Evolutionary conservation across 2,329 filamentous ascomycete genomes (phyloP).

Genomic region (Metarhizium robertsii): DNA sequence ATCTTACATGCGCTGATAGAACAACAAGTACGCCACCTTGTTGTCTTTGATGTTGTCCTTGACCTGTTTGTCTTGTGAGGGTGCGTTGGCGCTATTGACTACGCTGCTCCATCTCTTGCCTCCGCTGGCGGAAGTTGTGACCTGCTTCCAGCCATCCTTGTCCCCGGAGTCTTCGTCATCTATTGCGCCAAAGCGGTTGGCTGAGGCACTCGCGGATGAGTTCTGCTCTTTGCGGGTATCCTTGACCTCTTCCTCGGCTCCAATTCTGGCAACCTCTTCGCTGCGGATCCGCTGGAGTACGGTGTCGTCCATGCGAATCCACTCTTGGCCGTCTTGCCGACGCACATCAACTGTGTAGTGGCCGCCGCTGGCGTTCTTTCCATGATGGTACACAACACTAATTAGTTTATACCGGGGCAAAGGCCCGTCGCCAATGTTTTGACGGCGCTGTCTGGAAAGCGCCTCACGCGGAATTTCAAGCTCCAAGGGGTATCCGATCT

Average conservation of each 20-base stretch:
- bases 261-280: conserved; percentile 82
- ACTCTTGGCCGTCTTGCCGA: conserved; percentile 88
- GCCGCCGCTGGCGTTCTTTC: conserved; percentile 89
- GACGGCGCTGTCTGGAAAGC: conserved; percentile 63
- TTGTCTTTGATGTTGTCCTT: conserved; percentile 73
- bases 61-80: conserved; percentile 46
- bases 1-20: conserved; percentile 69
- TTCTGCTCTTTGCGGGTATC: conserved; percentile 29
- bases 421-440: conserved; percentile 54
- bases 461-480: conserved; percentile 88
- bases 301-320: conserved; percentile 94
- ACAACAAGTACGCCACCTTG: conserved; percentile 93
- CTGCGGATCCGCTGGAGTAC: conserved; percentile 74
- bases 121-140: conserved; percentile 48
- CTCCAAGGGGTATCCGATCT: conserved; percentile 88
- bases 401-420: conserved; percentile 79
- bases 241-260: conserved; percentile 66
- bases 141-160: conserved; percentile 76
- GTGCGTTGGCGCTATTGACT: conserved; percentile 53
- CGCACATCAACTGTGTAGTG: conserved; percentile 98
- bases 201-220: conserved; percentile 28
- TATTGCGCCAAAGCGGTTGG: conserved; percentile 67
- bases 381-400: conserved; percentile 92
- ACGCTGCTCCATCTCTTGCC: conserved; percentile 63
- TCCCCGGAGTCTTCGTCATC: conserved; percentile 59